These are phyloP conservation scores for Magnusiomyces ingens DNA, from an alignment of 1,139 yeast genomes.

Conservation along the genomic window DNA sequence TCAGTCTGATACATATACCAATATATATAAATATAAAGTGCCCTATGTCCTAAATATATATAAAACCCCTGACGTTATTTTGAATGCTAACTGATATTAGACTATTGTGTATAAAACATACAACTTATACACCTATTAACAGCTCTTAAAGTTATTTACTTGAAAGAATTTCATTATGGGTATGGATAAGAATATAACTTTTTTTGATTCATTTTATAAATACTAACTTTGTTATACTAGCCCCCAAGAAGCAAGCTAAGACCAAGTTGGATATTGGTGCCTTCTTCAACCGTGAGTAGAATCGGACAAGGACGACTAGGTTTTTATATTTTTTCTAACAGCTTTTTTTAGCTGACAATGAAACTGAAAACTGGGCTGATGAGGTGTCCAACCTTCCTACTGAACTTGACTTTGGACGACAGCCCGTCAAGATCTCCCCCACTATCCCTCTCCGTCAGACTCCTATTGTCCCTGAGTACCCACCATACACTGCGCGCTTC, in stretches of 20 bases:
- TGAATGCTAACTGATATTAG: no score
- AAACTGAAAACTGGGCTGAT: constrained; percentile 15
- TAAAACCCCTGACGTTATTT: no score
- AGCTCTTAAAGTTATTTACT: no score
- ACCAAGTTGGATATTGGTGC: not conserved
- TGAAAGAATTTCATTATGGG: not conserved
- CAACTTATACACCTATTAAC: no score
- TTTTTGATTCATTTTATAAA: not conserved
- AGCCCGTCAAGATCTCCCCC: not conserved
- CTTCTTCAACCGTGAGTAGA: not conserved
- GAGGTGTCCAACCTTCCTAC: constrained; percentile 16
- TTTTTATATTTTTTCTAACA: not conserved
- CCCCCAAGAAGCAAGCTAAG: constrained; percentile 10
- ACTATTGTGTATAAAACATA: no score
- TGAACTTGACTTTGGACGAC: constrained; percentile 8
- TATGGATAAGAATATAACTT: not conserved
- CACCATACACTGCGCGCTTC: constrained; percentile 87
- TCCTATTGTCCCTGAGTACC: constrained; percentile 80
- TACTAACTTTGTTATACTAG: not conserved
- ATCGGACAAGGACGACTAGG: not conserved
- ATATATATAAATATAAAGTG: no score
- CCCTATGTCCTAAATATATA: no score
- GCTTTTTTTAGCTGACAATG: not conserved
- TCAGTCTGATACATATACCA: no score
- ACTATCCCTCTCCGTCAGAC: constrained; percentile 32